A percentile compares a stretch with the other conserved stretches of the same genome.
phyloP scores from a whole-genome alignment of 164 flowering plant species.

The Annona squamosa region DNA sequence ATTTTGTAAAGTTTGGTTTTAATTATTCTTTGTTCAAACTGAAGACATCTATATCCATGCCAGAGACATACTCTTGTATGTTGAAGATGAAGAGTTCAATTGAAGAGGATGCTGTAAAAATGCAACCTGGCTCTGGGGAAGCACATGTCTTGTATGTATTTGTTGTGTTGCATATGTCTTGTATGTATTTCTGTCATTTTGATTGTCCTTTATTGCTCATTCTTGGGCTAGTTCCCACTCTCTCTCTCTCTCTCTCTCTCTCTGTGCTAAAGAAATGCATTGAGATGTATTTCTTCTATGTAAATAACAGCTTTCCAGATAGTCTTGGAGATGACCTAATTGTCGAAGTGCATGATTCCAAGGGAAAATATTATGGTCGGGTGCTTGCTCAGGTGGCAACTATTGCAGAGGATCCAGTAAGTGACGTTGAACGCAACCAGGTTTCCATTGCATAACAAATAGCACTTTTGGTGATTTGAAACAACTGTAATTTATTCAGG shows the following conservation, averaged over 20 bases:
- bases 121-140: constrained; percentile 96
- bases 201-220: constrained; percentile 12
- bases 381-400: constrained; percentile 81
- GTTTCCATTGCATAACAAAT: neutral
- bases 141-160: constrained; percentile 81
- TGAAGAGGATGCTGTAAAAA: constrained; percentile 59
- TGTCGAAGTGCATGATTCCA: constrained; percentile 77
- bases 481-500: constrained; percentile 39
- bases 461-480: constrained; percentile 11
- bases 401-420: constrained; percentile 79
- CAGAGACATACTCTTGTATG: constrained; percentile 71
- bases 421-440: constrained; percentile 1
- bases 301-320: constrained; percentile 74
- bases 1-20: neutral
- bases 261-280: neutral
- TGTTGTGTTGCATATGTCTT: neutral
- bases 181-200: neutral
- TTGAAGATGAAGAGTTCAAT: constrained; percentile 71
- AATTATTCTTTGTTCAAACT: neutral
- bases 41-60: constrained; percentile 6
- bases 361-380: constrained; percentile 73
- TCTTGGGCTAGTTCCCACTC: neutral
- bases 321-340: constrained; percentile 81
- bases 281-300: neutral
- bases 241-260: too few relatives aligned